Evolutionary conservation across 805 yeast genomes (phyloP), one percentile per base, ranked within the genome.

Genomic region (Cyberlindnera bimundalis): DNA sequence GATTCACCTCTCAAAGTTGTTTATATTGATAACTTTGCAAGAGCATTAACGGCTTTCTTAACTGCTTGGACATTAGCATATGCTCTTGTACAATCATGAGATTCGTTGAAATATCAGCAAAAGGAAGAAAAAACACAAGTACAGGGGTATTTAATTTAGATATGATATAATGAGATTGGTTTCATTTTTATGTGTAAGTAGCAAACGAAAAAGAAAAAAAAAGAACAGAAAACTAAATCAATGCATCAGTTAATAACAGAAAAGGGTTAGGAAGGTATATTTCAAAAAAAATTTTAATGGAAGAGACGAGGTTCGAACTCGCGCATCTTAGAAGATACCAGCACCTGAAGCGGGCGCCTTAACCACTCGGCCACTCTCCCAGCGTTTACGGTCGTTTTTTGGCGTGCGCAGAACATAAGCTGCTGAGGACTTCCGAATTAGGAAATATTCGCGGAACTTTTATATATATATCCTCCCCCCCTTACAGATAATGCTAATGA

Each of bases 271-370:
- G n/a, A n/a, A n/a, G n/a, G 24, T 7, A 21, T 7, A 21, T 21
- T 7, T 21, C 24, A 21, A 15, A 35, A 38, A 46, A 53, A 52
- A 48, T 49, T 45, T 40, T 46, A 46, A 19, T 62, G 67, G 62
- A 65, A 61, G 65, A 64, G 62, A 61, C 60, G 68, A 65, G 68
- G 63, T 64, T 64, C 67, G 68, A 64, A 64, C 68, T 65, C 68
- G 60, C 64, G 68, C 68, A 64, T 64, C 68, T 68, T 43, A 32
- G 67, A 46, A 64, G 70, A 65, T 65, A 65, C 62, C 67, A 64
- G 70, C 64, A 64, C 69, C 69, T 64, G 64, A 64, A 64, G 64
- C 68, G 63, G 66, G 61, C 68, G 68, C 68, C 68, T 64, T 64
- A 63, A 64, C 68, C 68, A 64, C 68, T 64, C 68, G 68, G 68